These are phyloP conservation scores for Penicillium paxilli DNA, from an alignment of 495 filamentous ascomycete species.

Conservation along the genomic window DNA sequence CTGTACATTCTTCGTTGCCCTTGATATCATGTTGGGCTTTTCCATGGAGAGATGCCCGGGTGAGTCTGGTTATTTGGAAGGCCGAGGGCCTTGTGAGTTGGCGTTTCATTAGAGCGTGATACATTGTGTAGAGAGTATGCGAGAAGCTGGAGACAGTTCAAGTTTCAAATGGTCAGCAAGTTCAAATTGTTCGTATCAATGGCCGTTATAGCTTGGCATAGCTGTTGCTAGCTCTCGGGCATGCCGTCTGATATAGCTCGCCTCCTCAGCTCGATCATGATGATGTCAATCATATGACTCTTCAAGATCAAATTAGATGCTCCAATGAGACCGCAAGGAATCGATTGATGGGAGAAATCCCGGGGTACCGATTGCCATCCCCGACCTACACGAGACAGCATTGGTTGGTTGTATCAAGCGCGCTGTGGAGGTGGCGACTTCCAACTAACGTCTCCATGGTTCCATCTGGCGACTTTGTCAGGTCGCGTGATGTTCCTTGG, in stretches of 20 bases:
- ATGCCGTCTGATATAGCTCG: background rate
- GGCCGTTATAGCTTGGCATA: no score
- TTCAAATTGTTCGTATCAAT: no score
- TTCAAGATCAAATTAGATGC: background rate
- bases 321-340: background rate
- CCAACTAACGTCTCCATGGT: slow-evolving; percentile 6
- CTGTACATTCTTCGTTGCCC: slow-evolving; percentile 16
- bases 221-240: no score
- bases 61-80: slow-evolving; percentile 1
- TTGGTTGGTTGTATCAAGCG: background rate
- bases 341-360: background rate
- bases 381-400: background rate
- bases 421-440: slow-evolving; percentile 16
- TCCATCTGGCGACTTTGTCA: background rate
- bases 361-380: background rate
- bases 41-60: slow-evolving; percentile 5
- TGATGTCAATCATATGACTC: slow-evolving; percentile 17
- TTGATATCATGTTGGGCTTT: slow-evolving; percentile 8
- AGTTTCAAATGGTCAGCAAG: no score
- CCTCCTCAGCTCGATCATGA: background rate
- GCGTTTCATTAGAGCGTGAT: slow-evolving; percentile 9
- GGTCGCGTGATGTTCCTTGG: background rate
- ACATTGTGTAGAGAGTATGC: slow-evolving; percentile 13
- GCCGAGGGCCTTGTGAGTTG: slow-evolving; percentile 12
- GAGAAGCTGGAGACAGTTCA: no score